Conservation (phyloP, 1,284 basidiomycete genomes). For the Neotropicomus parvogracilis region DNA sequence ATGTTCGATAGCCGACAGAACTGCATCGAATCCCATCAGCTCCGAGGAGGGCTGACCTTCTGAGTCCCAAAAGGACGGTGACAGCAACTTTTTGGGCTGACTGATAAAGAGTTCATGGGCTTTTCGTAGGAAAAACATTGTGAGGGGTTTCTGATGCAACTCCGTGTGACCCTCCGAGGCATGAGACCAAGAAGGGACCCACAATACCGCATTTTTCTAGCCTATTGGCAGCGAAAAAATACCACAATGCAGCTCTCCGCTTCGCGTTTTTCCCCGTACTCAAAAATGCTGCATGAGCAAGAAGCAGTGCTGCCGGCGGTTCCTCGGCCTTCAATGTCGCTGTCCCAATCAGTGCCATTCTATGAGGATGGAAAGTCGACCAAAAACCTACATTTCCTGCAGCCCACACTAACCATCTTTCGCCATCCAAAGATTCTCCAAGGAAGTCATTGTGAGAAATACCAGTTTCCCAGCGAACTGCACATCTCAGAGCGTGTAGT, state of each 20-base stretch:
- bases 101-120: slow-evolving; percentile 59
- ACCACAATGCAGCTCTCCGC: slow-evolving; percentile 71
- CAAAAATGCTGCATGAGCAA: slow-evolving; percentile 72
- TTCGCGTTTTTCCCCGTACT: slow-evolving; percentile 53
- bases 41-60: slow-evolving; percentile 46
- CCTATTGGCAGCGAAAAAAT: slow-evolving; percentile 65
- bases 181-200: slow-evolving; percentile 30
- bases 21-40: slow-evolving; percentile 51
- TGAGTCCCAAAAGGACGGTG: slow-evolving; percentile 74
- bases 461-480: slow-evolving; percentile 71
- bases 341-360: slow-evolving; percentile 23
- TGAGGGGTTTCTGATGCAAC: slow-evolving; percentile 65
- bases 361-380: neutral
- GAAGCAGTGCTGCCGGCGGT: slow-evolving; percentile 66
- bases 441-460: slow-evolving; percentile 58
- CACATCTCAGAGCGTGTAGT: slow-evolving; percentile 58
- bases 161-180: slow-evolving; percentile 1
- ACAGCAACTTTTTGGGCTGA: slow-evolving; percentile 53
- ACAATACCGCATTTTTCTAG: slow-evolving; percentile 80
- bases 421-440: slow-evolving; percentile 58
- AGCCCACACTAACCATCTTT: slow-evolving; percentile 78
- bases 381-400: slow-evolving; percentile 61
- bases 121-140: slow-evolving; percentile 71
- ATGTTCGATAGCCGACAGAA: slow-evolving; percentile 71
- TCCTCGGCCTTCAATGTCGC: slow-evolving; percentile 65